phyloP scores from a whole-genome alignment of 805 yeast genomes.

The Metschnikowia lachancei region DNA sequence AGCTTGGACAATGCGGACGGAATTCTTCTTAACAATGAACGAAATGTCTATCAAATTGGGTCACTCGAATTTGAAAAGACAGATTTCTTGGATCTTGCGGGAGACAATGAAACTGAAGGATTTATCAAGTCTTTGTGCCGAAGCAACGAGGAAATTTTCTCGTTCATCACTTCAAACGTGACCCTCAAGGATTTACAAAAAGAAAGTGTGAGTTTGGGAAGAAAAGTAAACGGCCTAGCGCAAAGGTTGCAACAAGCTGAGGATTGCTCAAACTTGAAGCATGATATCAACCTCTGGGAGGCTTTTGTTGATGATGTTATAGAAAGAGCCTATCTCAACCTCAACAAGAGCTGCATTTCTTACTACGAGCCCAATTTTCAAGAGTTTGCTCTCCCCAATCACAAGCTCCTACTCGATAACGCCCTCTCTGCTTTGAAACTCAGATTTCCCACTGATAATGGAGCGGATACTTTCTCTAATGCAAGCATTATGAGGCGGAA shows the following conservation, averaged over 20 bases:
- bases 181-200: conserved; percentile 44
- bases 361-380: conserved; percentile 27
- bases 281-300: conserved; percentile 32
- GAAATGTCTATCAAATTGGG: conserved; percentile 43
- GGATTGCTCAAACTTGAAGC: conserved; percentile 28
- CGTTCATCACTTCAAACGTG: conserved; percentile 43
- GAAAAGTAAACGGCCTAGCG: conserved; percentile 31
- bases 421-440: conserved; percentile 33
- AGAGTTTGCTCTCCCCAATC: conserved; percentile 22
- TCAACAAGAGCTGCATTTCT: conserved; percentile 30
- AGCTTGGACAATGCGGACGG: conserved; percentile 20
- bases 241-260: conserved; percentile 32
- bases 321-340: conserved; percentile 32
- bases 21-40: conserved; percentile 25
- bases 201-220: conserved; percentile 34
- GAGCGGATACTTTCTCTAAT: conserved; percentile 25
- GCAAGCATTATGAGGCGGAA: conserved; percentile 23
- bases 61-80: conserved; percentile 50
- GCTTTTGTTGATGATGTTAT: conserved; percentile 32
- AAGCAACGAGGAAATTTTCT: conserved; percentile 29
- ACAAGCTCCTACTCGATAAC: conserved; percentile 32
- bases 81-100: conserved; percentile 40
- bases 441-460: conserved; percentile 26
- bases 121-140: conserved; percentile 46
- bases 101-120: conserved; percentile 51